Evolutionary conservation across 192 early-diverging fungal genomes (phyloP).

Genomic region (Coemansia reversa): DNA sequence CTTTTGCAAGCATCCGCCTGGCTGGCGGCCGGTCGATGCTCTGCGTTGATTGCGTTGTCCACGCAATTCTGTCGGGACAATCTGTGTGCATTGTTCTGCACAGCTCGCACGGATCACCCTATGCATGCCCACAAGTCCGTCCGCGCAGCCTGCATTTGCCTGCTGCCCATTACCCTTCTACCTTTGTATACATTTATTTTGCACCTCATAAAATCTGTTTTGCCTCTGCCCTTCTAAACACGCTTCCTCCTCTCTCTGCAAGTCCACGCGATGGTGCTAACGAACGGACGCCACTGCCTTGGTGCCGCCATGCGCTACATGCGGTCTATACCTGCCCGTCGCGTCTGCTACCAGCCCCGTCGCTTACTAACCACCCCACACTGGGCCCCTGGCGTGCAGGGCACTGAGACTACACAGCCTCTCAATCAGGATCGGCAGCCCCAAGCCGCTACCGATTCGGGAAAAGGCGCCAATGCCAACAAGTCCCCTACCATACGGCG

Average conservation of each 20-base stretch:
- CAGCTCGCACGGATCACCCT: neutral
- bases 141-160: neutral
- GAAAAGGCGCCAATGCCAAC: slow-evolving; percentile 9
- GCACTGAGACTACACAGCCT: neutral
- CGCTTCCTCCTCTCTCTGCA: neutral
- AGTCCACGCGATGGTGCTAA: neutral
- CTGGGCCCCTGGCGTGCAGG: neutral
- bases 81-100: neutral
- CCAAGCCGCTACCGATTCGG: neutral
- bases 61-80: neutral
- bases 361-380: neutral
- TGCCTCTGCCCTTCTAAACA: neutral
- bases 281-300: neutral
- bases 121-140: neutral
- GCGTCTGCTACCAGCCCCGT: neutral
- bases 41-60: neutral
- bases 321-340: neutral
- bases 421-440: neutral
- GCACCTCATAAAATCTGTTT: neutral
- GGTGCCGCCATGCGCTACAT: slow-evolving; percentile 13
- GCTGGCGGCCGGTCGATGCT: neutral
- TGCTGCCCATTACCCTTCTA: neutral
- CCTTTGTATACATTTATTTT: neutral
- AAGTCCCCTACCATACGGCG: slow-evolving; percentile 39
- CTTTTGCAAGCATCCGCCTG: slow-evolving; percentile 26